phyloP scores from a whole-genome alignment of 2,329 filamentous ascomycete species.

The Aspergillus costaricaensis region DNA sequence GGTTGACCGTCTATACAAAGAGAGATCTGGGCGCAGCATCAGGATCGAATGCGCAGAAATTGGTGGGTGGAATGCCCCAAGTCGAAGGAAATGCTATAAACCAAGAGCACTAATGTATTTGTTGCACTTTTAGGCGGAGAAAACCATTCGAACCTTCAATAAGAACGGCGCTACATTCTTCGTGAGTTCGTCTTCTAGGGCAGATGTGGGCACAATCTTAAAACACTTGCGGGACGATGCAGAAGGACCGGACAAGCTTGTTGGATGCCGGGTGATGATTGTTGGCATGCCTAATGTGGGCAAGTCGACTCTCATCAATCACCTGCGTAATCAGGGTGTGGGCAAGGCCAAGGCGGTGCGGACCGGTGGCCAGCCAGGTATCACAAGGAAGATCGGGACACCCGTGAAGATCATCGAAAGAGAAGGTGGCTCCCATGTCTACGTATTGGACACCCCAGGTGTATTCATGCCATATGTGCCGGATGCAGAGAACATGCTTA shows the following conservation, averaged over 20 bases:
- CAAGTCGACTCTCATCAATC: slow-evolving; percentile 92
- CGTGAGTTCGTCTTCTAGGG: slow-evolving; percentile 33
- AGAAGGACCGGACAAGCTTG: slow-evolving; percentile 54
- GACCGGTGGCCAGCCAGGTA: slow-evolving; percentile 84
- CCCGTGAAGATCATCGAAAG: slow-evolving; percentile 76
- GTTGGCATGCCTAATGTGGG: slow-evolving; percentile 98
- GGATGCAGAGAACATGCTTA: slow-evolving; percentile 85
- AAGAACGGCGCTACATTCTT: slow-evolving; percentile 39
- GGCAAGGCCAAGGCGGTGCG: slow-evolving; percentile 68
- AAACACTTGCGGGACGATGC: slow-evolving; percentile 35
- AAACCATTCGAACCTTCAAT: slow-evolving; percentile 38
- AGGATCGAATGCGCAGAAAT: slow-evolving; percentile 40
- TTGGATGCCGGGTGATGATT: slow-evolving; percentile 80
- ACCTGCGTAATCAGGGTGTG: slow-evolving; percentile 70
- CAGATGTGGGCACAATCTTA: slow-evolving; percentile 36
- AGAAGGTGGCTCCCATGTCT: slow-evolving; percentile 64
- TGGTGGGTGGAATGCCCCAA: slow-evolving; percentile 34
- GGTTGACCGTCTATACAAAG: slow-evolving; percentile 90
- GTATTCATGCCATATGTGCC: slow-evolving; percentile 93
- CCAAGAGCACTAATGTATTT: slow-evolving; percentile 1
- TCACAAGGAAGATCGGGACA: slow-evolving; percentile 81
- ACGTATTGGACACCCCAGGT: slow-evolving; percentile 87
- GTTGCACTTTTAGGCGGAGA: slow-evolving; percentile 30
- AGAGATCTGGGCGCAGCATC: slow-evolving; percentile 66
- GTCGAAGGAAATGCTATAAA: background rate